These are phyloP conservation scores for Cucumis cinereus DNA, from an alignment of 306 rosid species.

Conservation along the genomic window DNA sequence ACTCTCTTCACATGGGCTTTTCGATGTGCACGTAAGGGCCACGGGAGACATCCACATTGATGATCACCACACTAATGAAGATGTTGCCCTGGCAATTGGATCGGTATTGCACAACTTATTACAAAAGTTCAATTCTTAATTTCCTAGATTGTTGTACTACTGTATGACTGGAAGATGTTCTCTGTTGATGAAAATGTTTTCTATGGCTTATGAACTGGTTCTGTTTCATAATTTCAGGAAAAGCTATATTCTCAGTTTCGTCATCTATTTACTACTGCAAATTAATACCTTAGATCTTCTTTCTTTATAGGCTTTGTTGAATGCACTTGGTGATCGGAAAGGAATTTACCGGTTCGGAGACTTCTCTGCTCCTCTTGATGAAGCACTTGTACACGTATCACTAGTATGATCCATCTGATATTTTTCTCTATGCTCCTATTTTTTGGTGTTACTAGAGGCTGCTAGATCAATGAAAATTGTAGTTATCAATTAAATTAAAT, in stretches of 20 bases:
- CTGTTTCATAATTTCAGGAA: background rate
- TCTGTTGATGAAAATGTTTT: background rate
- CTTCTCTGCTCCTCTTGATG: conserved; percentile 97
- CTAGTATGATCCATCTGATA: conserved; percentile 37
- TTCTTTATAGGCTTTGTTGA: conserved; percentile 59
- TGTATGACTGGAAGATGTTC: background rate
- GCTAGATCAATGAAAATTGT: background rate
- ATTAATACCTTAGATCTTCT: background rate
- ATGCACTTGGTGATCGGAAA: conserved; percentile 92
- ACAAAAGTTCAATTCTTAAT: background rate
- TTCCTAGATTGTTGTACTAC: background rate
- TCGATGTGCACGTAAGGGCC: conserved; percentile 70
- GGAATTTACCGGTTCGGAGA: conserved; percentile 92
- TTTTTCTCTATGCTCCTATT: background rate
- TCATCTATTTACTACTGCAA: background rate
- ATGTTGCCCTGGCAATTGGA: conserved; percentile 85
- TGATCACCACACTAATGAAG: conserved; percentile 94
- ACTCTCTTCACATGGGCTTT: conserved; percentile 88
- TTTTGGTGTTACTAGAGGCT: background rate
- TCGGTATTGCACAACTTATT: conserved; percentile 37
- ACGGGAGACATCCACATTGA: conserved; percentile 77
- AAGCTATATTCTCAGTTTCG: background rate
- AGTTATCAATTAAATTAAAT: background rate
- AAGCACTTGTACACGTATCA: conserved; percentile 77
- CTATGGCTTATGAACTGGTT: background rate